phyloP scores from a whole-genome alignment of 352 stramenopile species.

The Globisporangium alternatum region DNA sequence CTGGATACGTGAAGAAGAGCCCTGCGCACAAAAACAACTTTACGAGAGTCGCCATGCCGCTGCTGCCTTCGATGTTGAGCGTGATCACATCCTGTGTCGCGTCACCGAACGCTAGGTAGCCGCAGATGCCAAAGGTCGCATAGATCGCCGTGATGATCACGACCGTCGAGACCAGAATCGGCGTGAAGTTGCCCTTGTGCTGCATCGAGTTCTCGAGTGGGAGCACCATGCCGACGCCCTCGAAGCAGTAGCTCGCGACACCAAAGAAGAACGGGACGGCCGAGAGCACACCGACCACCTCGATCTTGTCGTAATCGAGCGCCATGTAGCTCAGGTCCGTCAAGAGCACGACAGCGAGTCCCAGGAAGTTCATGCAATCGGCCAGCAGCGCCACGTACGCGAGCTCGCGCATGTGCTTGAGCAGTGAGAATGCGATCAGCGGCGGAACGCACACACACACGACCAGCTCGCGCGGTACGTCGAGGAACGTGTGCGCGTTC shows the following conservation, averaged over 20 bases:
- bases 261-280: constrained; percentile 87
- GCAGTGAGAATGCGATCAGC: constrained; percentile 77
- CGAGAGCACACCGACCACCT: constrained; percentile 55
- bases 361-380: constrained; percentile 87
- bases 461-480: constrained; percentile 49
- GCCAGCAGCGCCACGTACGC: constrained; percentile 86
- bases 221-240: constrained; percentile 88
- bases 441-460: constrained; percentile 58
- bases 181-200: constrained; percentile 70
- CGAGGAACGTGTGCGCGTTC: constrained; percentile 79
- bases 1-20: constrained; percentile 91
- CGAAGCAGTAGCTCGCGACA: constrained; percentile 89
- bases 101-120: constrained; percentile 85
- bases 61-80: constrained; percentile 74
- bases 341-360: constrained; percentile 78
- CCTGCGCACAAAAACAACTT: constrained; percentile 85
- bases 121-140: constrained; percentile 81
- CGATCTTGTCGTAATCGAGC: constrained; percentile 40
- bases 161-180: constrained; percentile 68
- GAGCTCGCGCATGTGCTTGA: constrained; percentile 86
- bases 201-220: constrained; percentile 86
- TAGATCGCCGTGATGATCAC: constrained; percentile 87
- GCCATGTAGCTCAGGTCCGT: constrained; percentile 81
- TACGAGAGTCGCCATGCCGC: constrained; percentile 68
- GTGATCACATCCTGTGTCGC: constrained; percentile 87